Percentiles rank a stretch among this genome's conserved stretches.
Conservation (phyloP, 2,329 filamentous ascomycete species). For the Fusarium mangiferae region DNA sequence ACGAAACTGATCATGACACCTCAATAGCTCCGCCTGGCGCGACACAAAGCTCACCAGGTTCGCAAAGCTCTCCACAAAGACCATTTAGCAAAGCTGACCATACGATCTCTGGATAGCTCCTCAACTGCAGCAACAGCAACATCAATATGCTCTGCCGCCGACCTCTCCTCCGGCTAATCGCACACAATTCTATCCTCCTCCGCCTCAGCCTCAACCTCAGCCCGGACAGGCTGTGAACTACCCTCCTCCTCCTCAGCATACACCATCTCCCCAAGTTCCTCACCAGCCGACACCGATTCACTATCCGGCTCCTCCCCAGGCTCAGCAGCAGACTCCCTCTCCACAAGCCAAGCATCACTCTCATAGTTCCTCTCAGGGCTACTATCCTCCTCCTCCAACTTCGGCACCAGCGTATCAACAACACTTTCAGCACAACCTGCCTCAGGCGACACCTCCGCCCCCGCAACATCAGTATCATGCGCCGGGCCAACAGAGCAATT, state of each 20-base stretch:
- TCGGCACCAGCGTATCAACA: slow-evolving; percentile 40
- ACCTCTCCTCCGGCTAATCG: slow-evolving; percentile 59
- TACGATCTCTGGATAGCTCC: slow-evolving; percentile 29
- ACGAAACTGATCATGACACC: slow-evolving; percentile 35
- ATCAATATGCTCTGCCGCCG: slow-evolving; percentile 59
- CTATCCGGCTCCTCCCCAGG: slow-evolving; percentile 39
- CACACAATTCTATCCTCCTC: slow-evolving; percentile 57
- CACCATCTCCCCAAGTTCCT: slow-evolving; percentile 39
- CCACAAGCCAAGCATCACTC: slow-evolving; percentile 41
- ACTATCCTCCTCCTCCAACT: slow-evolving; percentile 40
- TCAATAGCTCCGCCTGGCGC: slow-evolving; percentile 55
- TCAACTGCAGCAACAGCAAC: slow-evolving; percentile 44
- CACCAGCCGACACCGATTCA: slow-evolving; percentile 27
- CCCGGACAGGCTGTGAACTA: slow-evolving; percentile 45
- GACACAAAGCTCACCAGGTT: slow-evolving; percentile 45
- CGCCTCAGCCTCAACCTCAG: slow-evolving; percentile 50
- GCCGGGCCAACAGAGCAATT: slow-evolving; percentile 30
- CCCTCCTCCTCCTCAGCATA: slow-evolving; percentile 41
- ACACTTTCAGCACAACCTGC: slow-evolving; percentile 38
- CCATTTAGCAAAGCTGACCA: slow-evolving; percentile 22
- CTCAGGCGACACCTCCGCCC: slow-evolving; percentile 39
- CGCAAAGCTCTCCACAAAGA: slow-evolving; percentile 9
- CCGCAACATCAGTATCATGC: slow-evolving; percentile 40
- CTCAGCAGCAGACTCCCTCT: slow-evolving; percentile 38
- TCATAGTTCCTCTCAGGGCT: slow-evolving; percentile 21